Evolutionary conservation across 129 eudicot genomes (phyloP), one percentile per base, ranked within the genome.

Genomic region (Chrysanthemum makinoi): DNA sequence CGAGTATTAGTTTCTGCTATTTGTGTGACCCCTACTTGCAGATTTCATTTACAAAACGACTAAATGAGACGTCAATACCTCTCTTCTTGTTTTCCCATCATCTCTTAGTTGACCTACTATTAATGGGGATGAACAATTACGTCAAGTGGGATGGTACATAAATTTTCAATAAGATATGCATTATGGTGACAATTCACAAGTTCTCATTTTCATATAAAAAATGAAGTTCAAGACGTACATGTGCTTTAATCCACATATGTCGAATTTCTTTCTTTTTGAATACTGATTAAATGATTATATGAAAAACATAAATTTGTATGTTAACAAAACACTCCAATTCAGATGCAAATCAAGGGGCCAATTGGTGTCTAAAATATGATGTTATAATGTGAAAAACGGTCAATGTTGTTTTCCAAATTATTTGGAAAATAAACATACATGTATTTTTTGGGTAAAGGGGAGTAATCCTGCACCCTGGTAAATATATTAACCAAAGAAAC

Each of bases 1-100:
- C 62, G 6, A 51, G 9, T 68, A 35, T 35, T 35, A 28, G 49
- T 28, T 15, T 51, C 61, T 68, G 60, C 22, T 28, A 30, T 53
- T 52, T 33, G 59, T 33, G 59, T 68, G 63, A 69, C 73, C 73
- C 35, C 52, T 69, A 69, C 63, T 14, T 13, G 4, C 56, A 50
- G 50, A 68, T 49, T 52, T 69, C 30, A 17, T 68, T 30, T 30
- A 30, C 35, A 5, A 30, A 30, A 30, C 49, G 17, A n/a, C 68
- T 2, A 59, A 59, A 10, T 59, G 43, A 59, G 19, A 35, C 0
- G 44, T 26, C 30, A 26, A 26, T 26, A 30, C 19, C 22, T 62
- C 48, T 11, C 6, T 18, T 62, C 48, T 62, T 26, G 66, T 58
- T 58, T 26, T 18, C 14, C 4, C 33, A 47, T 43, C 69, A 43